Evolutionary conservation across 2,329 filamentous ascomycete species (phyloP).

Genomic region (Aspergillus sp.): DNA sequence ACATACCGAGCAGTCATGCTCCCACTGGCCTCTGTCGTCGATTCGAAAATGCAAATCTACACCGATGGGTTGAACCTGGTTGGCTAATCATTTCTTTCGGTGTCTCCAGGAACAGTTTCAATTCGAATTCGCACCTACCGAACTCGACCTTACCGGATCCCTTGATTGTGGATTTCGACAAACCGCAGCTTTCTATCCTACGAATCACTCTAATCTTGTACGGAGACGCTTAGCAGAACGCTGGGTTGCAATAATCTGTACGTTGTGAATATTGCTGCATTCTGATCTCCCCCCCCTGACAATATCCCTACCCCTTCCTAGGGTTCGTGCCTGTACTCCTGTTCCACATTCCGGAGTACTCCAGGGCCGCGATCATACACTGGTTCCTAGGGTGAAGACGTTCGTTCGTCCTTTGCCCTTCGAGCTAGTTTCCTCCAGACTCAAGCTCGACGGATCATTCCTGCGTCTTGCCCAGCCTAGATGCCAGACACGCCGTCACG

Average conservation of each 20-base stretch:
- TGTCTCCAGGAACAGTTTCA: conserved; percentile 19
- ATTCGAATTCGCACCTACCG: conserved; percentile 15
- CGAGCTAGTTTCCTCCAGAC: conserved; percentile 36
- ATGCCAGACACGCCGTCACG: conserved; percentile 46
- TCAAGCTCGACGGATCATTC: conserved; percentile 42
- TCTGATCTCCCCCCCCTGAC: conserved; percentile 35
- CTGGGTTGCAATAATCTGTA: conserved; percentile 36
- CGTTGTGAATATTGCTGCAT: conserved; percentile 31
- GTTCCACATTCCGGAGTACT: conserved; percentile 40
- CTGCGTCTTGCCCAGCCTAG: conserved; percentile 40
- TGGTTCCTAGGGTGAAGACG: conserved; percentile 45
- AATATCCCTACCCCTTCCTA: conserved; percentile 39
- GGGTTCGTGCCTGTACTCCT: conserved; percentile 38
- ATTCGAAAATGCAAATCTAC: background rate
- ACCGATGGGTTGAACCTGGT: conserved; percentile 1
- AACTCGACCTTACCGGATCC: conserved; percentile 24
- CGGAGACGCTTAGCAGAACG: conserved; percentile 24
- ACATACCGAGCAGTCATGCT: conserved; percentile 16
- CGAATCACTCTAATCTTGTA: conserved; percentile 24
- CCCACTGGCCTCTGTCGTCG: background rate
- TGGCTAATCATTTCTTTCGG: conserved; percentile 17
- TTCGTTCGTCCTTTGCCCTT: conserved; percentile 48
- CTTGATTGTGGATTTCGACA: conserved; percentile 29
- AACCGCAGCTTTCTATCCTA: conserved; percentile 22
- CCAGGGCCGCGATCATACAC: conserved; percentile 31